Percentiles rank a stretch among this genome's conserved stretches.
Conservation (phyloP, 108 stramenopile species). For the Nitzschia sp. region DNA sequence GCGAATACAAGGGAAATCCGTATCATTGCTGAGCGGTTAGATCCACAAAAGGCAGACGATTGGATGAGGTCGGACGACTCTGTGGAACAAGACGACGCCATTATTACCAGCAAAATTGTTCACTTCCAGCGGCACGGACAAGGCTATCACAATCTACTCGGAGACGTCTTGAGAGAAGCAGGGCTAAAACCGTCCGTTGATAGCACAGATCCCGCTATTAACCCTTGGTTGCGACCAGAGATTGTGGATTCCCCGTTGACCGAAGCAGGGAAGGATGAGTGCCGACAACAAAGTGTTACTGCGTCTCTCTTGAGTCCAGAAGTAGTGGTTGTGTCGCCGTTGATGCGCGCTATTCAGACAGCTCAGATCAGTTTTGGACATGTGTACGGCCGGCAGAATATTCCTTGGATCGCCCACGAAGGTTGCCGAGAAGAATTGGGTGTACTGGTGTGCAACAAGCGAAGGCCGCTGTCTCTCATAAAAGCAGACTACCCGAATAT, state of each 20-base stretch:
- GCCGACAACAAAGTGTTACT: slow-evolving; percentile 22
- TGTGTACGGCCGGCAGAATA: not conserved
- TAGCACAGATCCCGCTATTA: slow-evolving; percentile 42
- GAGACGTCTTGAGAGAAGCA: slow-evolving; percentile 52
- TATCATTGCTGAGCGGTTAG: slow-evolving; percentile 15
- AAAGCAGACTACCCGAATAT: slow-evolving; percentile 49
- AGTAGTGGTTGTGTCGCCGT: slow-evolving; percentile 56
- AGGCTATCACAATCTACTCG: slow-evolving; percentile 68
- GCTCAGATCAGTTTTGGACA: slow-evolving; percentile 55
- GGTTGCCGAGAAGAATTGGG: slow-evolving; percentile 72
- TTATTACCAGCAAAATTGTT: slow-evolving; percentile 46
- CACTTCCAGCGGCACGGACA: slow-evolving; percentile 77
- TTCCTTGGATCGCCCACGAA: slow-evolving; percentile 69
- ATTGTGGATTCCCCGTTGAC: slow-evolving; percentile 66
- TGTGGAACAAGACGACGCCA: not conserved
- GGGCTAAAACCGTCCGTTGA: slow-evolving; percentile 41
- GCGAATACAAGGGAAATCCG: not conserved
- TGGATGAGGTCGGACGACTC: not conserved
- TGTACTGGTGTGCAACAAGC: slow-evolving; percentile 55
- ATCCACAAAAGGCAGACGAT: not conserved
- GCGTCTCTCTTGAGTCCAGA: slow-evolving; percentile 41
- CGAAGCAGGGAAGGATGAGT: slow-evolving; percentile 45
- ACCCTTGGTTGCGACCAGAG: slow-evolving; percentile 60
- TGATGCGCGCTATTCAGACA: slow-evolving; percentile 60
- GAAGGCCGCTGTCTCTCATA: slow-evolving; percentile 49